These are phyloP conservation scores for Phytophthora podocarpi DNA, from an alignment of 352 stramenopile species.

Conservation along the genomic window DNA sequence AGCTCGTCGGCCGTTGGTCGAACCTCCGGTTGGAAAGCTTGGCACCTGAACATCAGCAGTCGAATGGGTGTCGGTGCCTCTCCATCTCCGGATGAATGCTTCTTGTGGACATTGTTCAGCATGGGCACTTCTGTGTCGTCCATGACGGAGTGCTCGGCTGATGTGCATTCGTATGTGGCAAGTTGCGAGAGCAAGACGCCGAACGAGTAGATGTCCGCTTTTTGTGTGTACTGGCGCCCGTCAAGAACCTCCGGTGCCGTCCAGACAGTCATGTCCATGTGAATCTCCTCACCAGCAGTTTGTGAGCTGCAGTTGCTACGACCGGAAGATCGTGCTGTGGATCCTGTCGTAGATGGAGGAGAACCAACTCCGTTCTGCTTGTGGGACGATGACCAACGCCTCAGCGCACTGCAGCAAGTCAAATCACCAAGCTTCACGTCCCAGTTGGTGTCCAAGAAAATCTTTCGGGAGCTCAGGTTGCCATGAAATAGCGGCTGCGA, in stretches of 20 bases:
- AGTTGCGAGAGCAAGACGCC: constrained; percentile 45
- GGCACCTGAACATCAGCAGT: constrained; percentile 46
- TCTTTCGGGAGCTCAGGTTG: constrained; percentile 50
- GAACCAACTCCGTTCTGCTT: constrained; percentile 11
- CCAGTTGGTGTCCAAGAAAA: constrained; percentile 47
- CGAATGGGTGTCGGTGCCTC: constrained; percentile 38
- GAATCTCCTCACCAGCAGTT: constrained; percentile 30
- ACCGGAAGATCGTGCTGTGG: constrained; percentile 2
- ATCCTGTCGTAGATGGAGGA: not conserved
- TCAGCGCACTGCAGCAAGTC: constrained; percentile 46
- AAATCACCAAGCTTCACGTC: constrained; percentile 51
- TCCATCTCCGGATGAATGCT: constrained; percentile 13
- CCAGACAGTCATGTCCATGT: constrained; percentile 58
- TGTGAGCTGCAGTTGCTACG: constrained; percentile 21
- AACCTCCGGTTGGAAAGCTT: constrained; percentile 51
- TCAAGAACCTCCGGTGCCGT: constrained; percentile 50
- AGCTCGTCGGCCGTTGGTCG: constrained; percentile 41
- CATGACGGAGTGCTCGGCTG: constrained; percentile 39
- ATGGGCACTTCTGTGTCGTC: constrained; percentile 50
- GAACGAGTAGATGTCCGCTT: constrained; percentile 55
- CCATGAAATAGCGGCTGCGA: constrained; percentile 43
- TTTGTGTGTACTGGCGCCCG: constrained; percentile 50
- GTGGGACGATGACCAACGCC: constrained; percentile 41
- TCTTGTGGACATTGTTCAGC: constrained; percentile 32
- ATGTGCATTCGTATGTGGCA: constrained; percentile 44